Evolutionary conservation across 768 basidiomycete genomes (phyloP).

Genomic region (Chalciporus pseudorubinellus): DNA sequence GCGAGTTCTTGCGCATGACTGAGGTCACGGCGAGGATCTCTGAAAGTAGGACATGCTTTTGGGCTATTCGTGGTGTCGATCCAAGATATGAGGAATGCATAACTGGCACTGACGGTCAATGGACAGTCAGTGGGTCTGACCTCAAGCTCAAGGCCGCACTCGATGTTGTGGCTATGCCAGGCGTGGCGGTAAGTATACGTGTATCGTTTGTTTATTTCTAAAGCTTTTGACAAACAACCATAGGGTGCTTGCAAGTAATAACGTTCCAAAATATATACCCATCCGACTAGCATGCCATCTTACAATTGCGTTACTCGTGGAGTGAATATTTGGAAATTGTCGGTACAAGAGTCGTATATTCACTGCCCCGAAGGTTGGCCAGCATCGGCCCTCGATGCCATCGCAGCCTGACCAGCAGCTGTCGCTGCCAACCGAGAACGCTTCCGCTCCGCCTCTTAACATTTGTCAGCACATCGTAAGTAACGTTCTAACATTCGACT

Average conservation of each 20-base stretch:
- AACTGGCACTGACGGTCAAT: background rate
- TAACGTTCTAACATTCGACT: conserved; percentile 18
- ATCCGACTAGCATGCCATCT: background rate
- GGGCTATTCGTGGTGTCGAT: conserved; percentile 39
- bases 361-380: conserved; percentile 39
- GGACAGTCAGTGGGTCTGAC: background rate
- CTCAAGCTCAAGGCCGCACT: background rate
- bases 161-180: background rate
- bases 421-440: conserved; percentile 87
- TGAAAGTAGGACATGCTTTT: conserved; percentile 78
- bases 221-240: conserved; percentile 27
- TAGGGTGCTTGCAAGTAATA: background rate
- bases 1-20: conserved; percentile 95
- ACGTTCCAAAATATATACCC: background rate
- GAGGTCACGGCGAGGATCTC: conserved; percentile 92
- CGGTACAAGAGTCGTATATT: conserved; percentile 16
- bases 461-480: conserved; percentile 1
- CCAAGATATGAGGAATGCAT: conserved; percentile 17
- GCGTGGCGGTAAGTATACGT: background rate
- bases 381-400: conserved; percentile 56
- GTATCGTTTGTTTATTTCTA: conserved; percentile 25
- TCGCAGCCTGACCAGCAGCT: conserved; percentile 86
- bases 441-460: conserved; percentile 90
- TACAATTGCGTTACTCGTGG: background rate
- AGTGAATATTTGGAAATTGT: conserved; percentile 6